Percentiles rank a stretch among this genome's conserved stretches.
Conservation (phyloP, 2,329 filamentous ascomycete genomes). For the Fusarium subtropicale region DNA sequence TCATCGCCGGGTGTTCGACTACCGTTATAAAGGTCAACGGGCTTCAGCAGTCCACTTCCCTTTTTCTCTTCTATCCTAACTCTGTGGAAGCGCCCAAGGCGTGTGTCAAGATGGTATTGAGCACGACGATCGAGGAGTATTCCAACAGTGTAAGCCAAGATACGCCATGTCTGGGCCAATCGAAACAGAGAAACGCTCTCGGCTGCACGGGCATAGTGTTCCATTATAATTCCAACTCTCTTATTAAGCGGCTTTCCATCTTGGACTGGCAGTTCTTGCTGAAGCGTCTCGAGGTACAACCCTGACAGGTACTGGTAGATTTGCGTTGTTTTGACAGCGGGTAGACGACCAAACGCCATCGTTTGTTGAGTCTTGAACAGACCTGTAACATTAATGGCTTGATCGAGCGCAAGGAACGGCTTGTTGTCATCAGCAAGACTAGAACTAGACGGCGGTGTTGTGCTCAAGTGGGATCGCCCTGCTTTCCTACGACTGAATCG, state of each 20-base stretch:
- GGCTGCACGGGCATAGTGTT: constrained; percentile 68
- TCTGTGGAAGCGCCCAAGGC: constrained; percentile 57
- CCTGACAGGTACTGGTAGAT: constrained; percentile 68
- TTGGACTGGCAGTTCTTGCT: constrained; percentile 60
- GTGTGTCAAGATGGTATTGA: constrained; percentile 66
- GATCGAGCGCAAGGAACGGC: constrained; percentile 64
- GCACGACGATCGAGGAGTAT: constrained; percentile 66
- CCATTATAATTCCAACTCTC: constrained; percentile 63
- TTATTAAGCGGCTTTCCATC: constrained; percentile 56
- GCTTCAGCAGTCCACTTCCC: constrained; percentile 44
- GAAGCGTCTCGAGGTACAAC: constrained; percentile 67
- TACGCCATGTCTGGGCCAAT: constrained; percentile 73
- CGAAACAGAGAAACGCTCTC: constrained; percentile 68
- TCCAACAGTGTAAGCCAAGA: constrained; percentile 67
- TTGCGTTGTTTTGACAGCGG: constrained; percentile 61
- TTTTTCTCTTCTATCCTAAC: constrained; percentile 49
- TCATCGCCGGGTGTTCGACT: constrained; percentile 52
- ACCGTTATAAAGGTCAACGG: constrained; percentile 43
- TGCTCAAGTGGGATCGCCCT: constrained; percentile 62
- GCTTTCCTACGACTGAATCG: constrained; percentile 57
- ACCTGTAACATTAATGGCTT: constrained; percentile 68
- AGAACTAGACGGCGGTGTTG: constrained; percentile 63
- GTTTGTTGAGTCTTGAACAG: constrained; percentile 69
- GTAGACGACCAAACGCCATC: constrained; percentile 70
- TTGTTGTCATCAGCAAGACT: constrained; percentile 51